Conservation (phyloP, 495 filamentous ascomycete genomes). For the Aspergillus sparsus region DNA sequence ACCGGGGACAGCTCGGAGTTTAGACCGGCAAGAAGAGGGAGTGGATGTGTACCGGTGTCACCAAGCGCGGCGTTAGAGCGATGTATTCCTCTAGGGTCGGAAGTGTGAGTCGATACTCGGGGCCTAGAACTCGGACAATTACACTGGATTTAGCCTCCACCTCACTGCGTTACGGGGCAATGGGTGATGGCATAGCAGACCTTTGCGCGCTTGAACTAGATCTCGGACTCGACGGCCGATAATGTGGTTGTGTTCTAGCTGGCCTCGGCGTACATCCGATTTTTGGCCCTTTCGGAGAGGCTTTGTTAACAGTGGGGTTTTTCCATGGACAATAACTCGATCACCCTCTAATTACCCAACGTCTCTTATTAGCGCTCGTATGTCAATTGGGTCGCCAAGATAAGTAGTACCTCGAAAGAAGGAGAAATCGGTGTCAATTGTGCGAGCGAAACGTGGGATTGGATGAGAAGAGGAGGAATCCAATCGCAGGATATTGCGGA, state of each 20-base stretch:
- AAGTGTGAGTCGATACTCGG: slow-evolving; percentile 54
- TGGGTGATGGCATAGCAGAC: slow-evolving; percentile 22
- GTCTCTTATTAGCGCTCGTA: slow-evolving; percentile 16
- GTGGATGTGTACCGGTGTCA: slow-evolving; percentile 63
- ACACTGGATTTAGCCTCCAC: too few relatives aligned
- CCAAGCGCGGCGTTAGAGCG: slow-evolving; percentile 58
- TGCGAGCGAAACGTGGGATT: slow-evolving; percentile 23
- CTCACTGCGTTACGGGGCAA: too few relatives aligned
- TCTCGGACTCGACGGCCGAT: slow-evolving; percentile 63
- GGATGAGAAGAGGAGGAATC: slow-evolving; percentile 16
- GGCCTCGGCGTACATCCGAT: slow-evolving; percentile 51
- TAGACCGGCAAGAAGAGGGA: neutral
- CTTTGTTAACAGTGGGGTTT: slow-evolving; percentile 51
- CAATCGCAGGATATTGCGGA: slow-evolving; percentile 39
- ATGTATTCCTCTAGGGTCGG: slow-evolving; percentile 75
- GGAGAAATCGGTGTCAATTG: slow-evolving; percentile 47
- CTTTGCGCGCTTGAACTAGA: slow-evolving; percentile 52
- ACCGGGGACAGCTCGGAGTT: slow-evolving; percentile 1
- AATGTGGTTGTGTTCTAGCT: slow-evolving; percentile 58
- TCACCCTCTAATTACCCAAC: slow-evolving; percentile 53
- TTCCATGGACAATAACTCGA: slow-evolving; percentile 54
- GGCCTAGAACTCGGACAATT: slow-evolving; percentile 29
- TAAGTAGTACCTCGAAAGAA: slow-evolving; percentile 38
- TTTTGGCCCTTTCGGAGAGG: slow-evolving; percentile 49
- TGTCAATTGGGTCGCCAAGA: slow-evolving; percentile 2